Base-by-base conservation (phyloP, 257 asterid species). In the Craterostigma plantagineum region DNA sequence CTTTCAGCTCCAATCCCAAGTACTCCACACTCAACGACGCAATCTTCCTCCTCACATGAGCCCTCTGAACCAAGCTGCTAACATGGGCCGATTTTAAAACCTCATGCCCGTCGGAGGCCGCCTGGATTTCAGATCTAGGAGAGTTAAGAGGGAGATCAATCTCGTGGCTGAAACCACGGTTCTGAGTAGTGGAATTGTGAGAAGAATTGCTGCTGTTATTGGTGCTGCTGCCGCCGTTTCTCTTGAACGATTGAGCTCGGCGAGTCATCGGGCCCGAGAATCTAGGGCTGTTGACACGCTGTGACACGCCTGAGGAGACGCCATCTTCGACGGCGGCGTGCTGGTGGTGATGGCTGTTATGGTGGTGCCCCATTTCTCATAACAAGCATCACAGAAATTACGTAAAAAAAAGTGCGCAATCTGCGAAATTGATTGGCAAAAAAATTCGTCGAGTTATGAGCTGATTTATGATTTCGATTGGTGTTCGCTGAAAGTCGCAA, bases 241-340 rank as follows among this genome's bases (percentile, higher is more conserved):
- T 75, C 55, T 82, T 82, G 61, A 82, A 82, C 10, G 98, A 87
- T 0, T 0, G 50, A 9, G 50, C 37, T 15, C 50, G 4, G 18
- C 50, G 50, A 36, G 50, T 45, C 50, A 45, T 45, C 36, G 50
- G 50, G 14, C 50, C 50, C 3, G 98, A 76, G 65, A 82, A 76
- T 57, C 95, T 56, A 0, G 98, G 98, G 61, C 93, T 87, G 70
- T 57, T 76, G 66, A 82, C 86, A n/a, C 91, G 79, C 72, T 70
- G 93, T 0, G 93, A 75, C 42, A 70, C 69, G 51, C 73, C 87
- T 23, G 30, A 23, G 10, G 16, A 63, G 51, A 57, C 68, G 23
- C 54, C 76, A 40, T 62, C 77, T 4, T 60, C 9, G 59, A 73
- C 74, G 66, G 75, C 15, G 46, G 68, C 43, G 52, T 65, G 69